Evolutionary conservation across 2,329 filamentous ascomycete genomes (phyloP).

Genomic region (Verticillium nubilum): DNA sequence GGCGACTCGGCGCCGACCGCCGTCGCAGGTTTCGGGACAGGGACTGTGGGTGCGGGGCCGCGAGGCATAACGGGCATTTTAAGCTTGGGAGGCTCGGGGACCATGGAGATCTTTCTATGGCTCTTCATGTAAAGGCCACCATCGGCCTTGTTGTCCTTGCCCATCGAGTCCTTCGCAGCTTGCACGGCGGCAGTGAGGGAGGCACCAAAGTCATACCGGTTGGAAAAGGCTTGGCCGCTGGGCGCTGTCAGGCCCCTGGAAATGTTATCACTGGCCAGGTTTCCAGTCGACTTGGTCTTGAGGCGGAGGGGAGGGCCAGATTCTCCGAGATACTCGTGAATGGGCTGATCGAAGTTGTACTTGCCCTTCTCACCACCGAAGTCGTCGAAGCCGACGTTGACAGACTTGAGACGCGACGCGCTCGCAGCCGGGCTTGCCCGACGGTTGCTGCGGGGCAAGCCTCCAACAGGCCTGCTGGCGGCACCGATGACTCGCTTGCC

Average conservation of each 20-base stretch:
- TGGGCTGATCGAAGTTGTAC: slow-evolving; percentile 53
- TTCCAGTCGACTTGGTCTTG: slow-evolving; percentile 62
- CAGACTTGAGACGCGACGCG: slow-evolving; percentile 46
- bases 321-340: slow-evolving; percentile 61
- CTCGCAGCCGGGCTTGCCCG: slow-evolving; percentile 31
- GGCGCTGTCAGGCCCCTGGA: slow-evolving; percentile 45
- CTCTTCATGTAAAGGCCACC: slow-evolving; percentile 54
- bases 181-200: slow-evolving; percentile 80
- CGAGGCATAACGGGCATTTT: slow-evolving; percentile 9
- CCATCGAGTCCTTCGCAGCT: slow-evolving; percentile 60
- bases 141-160: slow-evolving; percentile 43
- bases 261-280: slow-evolving; percentile 58
- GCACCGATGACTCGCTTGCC: slow-evolving; percentile 49
- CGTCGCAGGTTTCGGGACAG: slow-evolving; percentile 2
- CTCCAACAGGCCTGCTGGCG: slow-evolving; percentile 41
- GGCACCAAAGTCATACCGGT: slow-evolving; percentile 94
- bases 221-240: slow-evolving; percentile 74
- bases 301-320: slow-evolving; percentile 56
- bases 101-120: slow-evolving; percentile 29
- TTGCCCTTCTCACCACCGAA: slow-evolving; percentile 50
- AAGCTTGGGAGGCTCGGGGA: neutral
- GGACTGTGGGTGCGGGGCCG: slow-evolving; percentile 8
- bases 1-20: slow-evolving; percentile 42
- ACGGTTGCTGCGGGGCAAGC: slow-evolving; percentile 64
- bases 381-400: slow-evolving; percentile 60